Evolutionary conservation across 306 rosid species (phyloP).

Genomic region (Malus domestica): ASM211411v1 NC_041800.1:21124733-21125232

Average conservation of each 20-base stretch:
- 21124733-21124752: too few species aligned
- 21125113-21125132: neutral
- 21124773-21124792: too few species aligned
- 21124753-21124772: too few species aligned
- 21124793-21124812: too few species aligned
- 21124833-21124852: too few species aligned
- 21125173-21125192: neutral
- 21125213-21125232: neutral
- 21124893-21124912: too few species aligned
- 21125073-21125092: neutral
- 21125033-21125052: neutral
- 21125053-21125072: neutral
- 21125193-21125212: neutral
- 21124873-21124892: too few species aligned
- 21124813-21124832: too few species aligned
- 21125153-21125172: neutral
- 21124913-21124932: too few species aligned
- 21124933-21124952: neutral
- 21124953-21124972: neutral
- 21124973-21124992: neutral
- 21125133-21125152: neutral
- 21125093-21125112: too few species aligned
- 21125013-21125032: neutral
- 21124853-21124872: too few species aligned
- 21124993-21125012: neutral